Base-by-base conservation (phyloP, 1,284 basidiomycete genomes). In the Tausonia pullulans region DNA sequence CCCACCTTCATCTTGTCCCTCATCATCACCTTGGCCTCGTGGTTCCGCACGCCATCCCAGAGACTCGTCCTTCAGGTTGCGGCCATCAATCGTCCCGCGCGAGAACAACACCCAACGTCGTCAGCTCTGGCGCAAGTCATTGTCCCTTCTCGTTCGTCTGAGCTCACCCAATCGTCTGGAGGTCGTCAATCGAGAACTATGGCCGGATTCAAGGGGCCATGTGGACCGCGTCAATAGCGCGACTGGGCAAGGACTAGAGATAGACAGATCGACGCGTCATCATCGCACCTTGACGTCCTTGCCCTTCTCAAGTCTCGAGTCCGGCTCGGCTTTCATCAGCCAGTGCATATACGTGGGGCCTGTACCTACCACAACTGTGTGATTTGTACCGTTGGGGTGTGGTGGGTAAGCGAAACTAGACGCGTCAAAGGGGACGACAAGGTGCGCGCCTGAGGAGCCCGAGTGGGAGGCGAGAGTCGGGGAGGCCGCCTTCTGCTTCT, bases 291-390 rank as follows among this genome's bases (percentile, higher is more conserved):
- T 91, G 69, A 93, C 88, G 71, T 93, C 90, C 73, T 88, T 90
- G 49, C 90, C 90, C 72, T 91, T 94, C 49, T 90, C 88, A 56
- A 94, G 76, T 63, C 90, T 83, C 46, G 87, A 85, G 70, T 93
- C 87, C 39, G 91, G 91, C 76, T 94, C 91, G 6, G 91, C 91
- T 76, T 95, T 95, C 80, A 94, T 84, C 27, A 95, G 81, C 89
- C 90, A 94, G 74, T 80, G 66, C 27, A 2, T 27, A 27, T 27
- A 27, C 27, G 27, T 27, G 27, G 27, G 27, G 27, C 27, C 27
- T 27, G 27, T 27, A 27, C 27, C 27, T 27, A 27, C 27, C 27
- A 27, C 27, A 27, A 27, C 27, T 27, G 27, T 27, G 27, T 27
- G 27, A 1, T 27, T 27, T 27, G 27, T 27, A 27, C 27, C 27